Conservation (phyloP, 306 rosid genomes). For the Lablab purpureus region DNA sequence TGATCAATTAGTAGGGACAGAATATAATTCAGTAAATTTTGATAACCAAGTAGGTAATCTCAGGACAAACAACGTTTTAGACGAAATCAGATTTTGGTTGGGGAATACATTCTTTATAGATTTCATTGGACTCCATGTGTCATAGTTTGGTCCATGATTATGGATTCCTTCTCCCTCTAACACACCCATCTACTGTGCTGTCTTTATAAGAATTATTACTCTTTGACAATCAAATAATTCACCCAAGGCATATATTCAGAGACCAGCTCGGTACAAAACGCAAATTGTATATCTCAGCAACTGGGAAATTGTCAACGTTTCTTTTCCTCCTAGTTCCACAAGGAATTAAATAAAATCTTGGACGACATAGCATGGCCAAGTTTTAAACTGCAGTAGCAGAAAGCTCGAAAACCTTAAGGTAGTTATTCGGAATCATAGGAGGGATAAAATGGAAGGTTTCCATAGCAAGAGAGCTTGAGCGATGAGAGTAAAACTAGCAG, state of each 20-base stretch:
- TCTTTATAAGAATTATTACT: constrained; percentile 3
- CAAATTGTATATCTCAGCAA: neutral
- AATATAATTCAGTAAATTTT: neutral
- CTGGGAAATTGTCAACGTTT: neutral
- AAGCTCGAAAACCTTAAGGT: neutral
- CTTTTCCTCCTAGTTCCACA: neutral
- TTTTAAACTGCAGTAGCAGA: neutral
- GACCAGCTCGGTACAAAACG: neutral
- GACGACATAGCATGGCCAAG: neutral
- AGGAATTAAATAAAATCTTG: neutral
- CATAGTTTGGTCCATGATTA: neutral
- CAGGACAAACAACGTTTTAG: neutral
- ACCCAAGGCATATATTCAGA: neutral
- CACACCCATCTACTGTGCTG: neutral
- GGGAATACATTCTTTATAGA: neutral
- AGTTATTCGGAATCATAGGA: too few relatives aligned
- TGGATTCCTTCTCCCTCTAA: neutral
- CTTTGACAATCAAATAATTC: neutral
- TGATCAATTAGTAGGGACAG: neutral
- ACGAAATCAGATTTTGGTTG: neutral
- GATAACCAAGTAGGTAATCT: neutral
- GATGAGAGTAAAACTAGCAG: too few relatives aligned
- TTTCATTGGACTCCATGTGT: neutral
- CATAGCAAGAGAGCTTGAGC: too few relatives aligned
- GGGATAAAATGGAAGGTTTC: too few relatives aligned